Evolutionary conservation across 768 basidiomycete genomes (phyloP), one percentile per base, ranked within the genome.

Genomic region (Boletus sensibilis): DNA sequence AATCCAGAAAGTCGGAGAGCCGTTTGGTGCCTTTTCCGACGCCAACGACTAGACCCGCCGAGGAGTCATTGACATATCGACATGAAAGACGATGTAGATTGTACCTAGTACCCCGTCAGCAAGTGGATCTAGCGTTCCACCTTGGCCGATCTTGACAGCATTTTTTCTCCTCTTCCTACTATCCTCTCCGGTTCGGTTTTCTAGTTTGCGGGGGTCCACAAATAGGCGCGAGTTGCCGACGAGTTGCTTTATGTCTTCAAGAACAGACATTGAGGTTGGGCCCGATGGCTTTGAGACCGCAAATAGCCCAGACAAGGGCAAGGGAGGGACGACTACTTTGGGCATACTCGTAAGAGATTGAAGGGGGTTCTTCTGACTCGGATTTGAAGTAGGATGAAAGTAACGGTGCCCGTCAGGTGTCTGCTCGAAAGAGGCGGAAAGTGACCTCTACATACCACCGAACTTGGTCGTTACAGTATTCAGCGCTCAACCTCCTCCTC

Each of bases 61-160:
- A 27, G 60, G 31, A 16, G 61, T 58, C 53, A 46, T 25, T 40
- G 42, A 54, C 42, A n/a, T 25, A 16, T 44, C 25, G 47, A 46
- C 18, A 42, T 21, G 44, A 56, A 44, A 16, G 50, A 31, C 47
- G 31, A 48, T 18, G 46, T 13, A 10, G 5, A 56, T 63, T 79
- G 62, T 68, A 94, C 94, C 92, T 60, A 98, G 76, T 16, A 97
- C 93, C 42, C 96, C 96, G 71, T 97, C 93, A 6, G 97, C 97
- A 35, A 98, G 79, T 16, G 97, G 97, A 76, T 99, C 97, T 48
- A 99, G 77, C 4, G 97, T 99, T 5, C 97, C 94, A 29, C 94
- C 94, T 72, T 94, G 92, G 1, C 94, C 94, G 47, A 95, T 83
- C 73, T 96, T 95, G 51, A 94, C 76, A 2, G 72, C 65, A 21